These are phyloP conservation scores for Petunia axillaris DNA, from an alignment of 257 asterid species.

Conservation along the genomic window DNA sequence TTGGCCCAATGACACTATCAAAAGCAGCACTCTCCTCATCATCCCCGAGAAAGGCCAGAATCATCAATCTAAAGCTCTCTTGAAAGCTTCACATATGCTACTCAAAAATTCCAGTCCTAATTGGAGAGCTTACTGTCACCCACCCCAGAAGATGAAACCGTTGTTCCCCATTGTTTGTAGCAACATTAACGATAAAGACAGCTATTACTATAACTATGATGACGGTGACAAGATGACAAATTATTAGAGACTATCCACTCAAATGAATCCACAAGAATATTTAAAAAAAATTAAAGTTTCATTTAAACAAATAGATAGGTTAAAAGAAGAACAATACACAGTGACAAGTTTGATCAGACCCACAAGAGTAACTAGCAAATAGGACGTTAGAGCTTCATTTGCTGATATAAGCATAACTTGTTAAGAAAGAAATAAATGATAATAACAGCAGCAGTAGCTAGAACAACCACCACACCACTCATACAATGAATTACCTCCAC, in stretches of 20 bases:
- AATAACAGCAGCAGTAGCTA: neutral
- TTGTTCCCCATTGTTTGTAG: neutral
- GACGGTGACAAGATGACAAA: neutral
- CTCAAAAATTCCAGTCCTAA: neutral
- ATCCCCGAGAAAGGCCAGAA: too few relatives aligned
- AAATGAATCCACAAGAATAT: neutral
- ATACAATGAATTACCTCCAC: conserved; percentile 68
- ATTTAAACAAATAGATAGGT: neutral
- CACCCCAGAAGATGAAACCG: conserved; percentile 11
- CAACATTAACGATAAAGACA: neutral
- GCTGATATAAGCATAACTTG: neutral
- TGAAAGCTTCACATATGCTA: neutral
- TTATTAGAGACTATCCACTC: neutral
- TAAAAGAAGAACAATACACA: neutral
- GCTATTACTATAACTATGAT: neutral
- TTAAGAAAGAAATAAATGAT: conserved; percentile 18
- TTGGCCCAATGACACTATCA: too few relatives aligned
- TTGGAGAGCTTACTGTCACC: neutral
- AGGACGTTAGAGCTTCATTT: conserved; percentile 8
- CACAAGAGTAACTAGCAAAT: neutral
- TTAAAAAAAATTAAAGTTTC: neutral
- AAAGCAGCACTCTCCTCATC: too few relatives aligned
- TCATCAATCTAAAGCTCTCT: neutral
- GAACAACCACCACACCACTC: conserved; percentile 11
- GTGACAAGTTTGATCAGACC: neutral